Percentiles rank a stretch among this genome's conserved stretches.
Evolutionary conservation across 1,284 basidiomycete species (phyloP).

Genomic region (Phylloboletellus chloephorus): DNA sequence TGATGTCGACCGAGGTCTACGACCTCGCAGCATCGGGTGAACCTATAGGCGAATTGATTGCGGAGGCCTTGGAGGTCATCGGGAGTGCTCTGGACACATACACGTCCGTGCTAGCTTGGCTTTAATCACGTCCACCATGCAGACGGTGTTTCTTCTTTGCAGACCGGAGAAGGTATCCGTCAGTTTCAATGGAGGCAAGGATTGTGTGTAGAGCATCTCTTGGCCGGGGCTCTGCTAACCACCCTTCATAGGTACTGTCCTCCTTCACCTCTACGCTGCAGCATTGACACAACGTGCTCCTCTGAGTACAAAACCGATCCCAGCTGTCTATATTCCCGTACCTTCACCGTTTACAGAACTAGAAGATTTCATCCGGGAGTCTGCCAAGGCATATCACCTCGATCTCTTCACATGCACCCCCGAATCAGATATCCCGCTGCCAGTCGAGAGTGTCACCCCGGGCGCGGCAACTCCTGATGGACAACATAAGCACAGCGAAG

Average conservation of each 20-base stretch:
- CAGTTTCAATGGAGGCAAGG: conserved; percentile 98
- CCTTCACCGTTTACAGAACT: conserved; percentile 83
- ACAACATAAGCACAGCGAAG: conserved; percentile 7
- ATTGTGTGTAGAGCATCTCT: conserved; percentile 62
- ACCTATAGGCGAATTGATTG: conserved; percentile 57
- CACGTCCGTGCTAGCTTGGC: conserved; percentile 53
- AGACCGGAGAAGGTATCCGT: conserved; percentile 70
- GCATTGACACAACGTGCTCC: conserved; percentile 47
- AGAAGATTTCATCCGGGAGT: conserved; percentile 77
- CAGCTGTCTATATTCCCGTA: conserved; percentile 85
- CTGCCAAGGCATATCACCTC: conserved; percentile 67
- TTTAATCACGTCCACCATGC: conserved; percentile 1
- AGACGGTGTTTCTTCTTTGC: conserved; percentile 5
- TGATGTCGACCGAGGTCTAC: conserved; percentile 55
- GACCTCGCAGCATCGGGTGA: conserved; percentile 48
- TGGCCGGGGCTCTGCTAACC: conserved; percentile 3
- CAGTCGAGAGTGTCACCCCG: conserved; percentile 33
- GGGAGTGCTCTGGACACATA: conserved; percentile 68
- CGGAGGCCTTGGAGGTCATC: conserved; percentile 74
- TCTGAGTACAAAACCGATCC: conserved; percentile 49
- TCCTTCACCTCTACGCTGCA: conserved; percentile 85
- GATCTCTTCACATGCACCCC: conserved; percentile 64
- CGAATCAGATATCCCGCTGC: conserved; percentile 28
- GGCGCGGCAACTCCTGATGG: conserved; percentile 17
- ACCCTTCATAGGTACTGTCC: conserved; percentile 71